Evolutionary conservation across 2,329 filamentous ascomycete species (phyloP), one percentile per base, ranked within the genome.

Genomic region (Epichloe gansuensis): DNA sequence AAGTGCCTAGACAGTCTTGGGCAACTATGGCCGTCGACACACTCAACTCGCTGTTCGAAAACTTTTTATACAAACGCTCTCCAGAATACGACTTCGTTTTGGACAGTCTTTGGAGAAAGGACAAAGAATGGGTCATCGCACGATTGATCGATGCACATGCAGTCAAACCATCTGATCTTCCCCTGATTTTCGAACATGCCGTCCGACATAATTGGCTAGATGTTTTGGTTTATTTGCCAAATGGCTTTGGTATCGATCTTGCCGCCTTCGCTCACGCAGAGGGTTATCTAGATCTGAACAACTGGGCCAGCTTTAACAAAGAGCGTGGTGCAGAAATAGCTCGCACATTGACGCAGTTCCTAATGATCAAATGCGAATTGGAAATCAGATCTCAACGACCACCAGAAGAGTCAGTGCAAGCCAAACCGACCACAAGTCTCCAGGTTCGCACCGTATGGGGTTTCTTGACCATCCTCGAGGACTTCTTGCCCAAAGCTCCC

Each of bases 101-200:
- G 53, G 85, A 95, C 63, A 90, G 89, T 53, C 72, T 95, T 5
- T 97, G 91, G 90, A 84, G 85, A 59, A 89, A 93, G 63, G 89
- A 97, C 64, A 87, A 84, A 58, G 78, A 84, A 21, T 97, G 89
- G 85, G 86, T 97, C 15, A 84, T 84, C 9, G 80, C 84, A 57
- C 82, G 87, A 53, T 80, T 98, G 36, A 81, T 91, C 65, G 84
- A 84, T 41, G 85, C 94, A 48, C 88, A 94, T 62, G 88, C 89
- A 7, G 72, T 85, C 47, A 84, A 87, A 62, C 86, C 71, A n/a
- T 64, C 66, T 4, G 71, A 73, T 53, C 60, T 73, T 21, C 68
- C 69, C 1, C 59, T 71, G 7, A 65, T 73, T 25, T 72, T 72
- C 27, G 71, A 73, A 51, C 88, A 94, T 61, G 87, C 89, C 2